Evolutionary conservation across 805 yeast species (phyloP), one percentile per base, ranked within the genome.

Genomic region (Sugiyamaella smithiae): DNA sequence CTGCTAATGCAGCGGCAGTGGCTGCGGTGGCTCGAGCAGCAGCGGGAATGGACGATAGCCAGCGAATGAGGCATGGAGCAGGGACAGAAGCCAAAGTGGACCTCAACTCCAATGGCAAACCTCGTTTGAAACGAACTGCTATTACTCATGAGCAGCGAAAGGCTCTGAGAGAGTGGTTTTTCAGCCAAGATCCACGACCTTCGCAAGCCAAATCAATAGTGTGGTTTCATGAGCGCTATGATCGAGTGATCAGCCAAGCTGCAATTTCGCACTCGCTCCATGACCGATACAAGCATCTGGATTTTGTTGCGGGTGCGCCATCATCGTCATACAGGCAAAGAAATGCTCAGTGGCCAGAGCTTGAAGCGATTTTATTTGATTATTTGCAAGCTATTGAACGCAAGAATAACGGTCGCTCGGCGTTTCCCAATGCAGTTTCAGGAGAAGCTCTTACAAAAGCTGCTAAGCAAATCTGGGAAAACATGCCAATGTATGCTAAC

Each of bases 71-170:
- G 9, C 7, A 26, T 26, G 29, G 29, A 11, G n/a, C n/a, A n/a
- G n/a, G n/a, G n/a, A n/a, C n/a, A n/a, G n/a, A n/a, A n/a, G n/a
- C n/a, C n/a, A 35, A 35, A 19, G 22, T 35, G 12, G 38, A 35
- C 3, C 9, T 35, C 20, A 20, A 20, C 7, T 11, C 29, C 38
- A 35, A 19, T 11, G 33, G 20, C 12, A 45, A 45, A 28, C 36
- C 48, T 20, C 43, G 44, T 25, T 19, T 45, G n/a, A 45, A 45
- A 17, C 23, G 48, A 4, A 45, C 48, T 14, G 48, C 43, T 17
- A 45, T 45, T 22, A 45, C 48, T 7, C 48, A 45, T 22, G 44
- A 45, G 33, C 48, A 45, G 38, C 43, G 48, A n/a, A 45, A 45
- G 37, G 41, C 48, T 2, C 44, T 45, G 12, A 33, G 48, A 4